Percentiles rank a stretch among this genome's conserved stretches.
Evolutionary conservation across 768 basidiomycete species (phyloP).

Genomic region (Xerocomus brunneocitrinus): DNA sequence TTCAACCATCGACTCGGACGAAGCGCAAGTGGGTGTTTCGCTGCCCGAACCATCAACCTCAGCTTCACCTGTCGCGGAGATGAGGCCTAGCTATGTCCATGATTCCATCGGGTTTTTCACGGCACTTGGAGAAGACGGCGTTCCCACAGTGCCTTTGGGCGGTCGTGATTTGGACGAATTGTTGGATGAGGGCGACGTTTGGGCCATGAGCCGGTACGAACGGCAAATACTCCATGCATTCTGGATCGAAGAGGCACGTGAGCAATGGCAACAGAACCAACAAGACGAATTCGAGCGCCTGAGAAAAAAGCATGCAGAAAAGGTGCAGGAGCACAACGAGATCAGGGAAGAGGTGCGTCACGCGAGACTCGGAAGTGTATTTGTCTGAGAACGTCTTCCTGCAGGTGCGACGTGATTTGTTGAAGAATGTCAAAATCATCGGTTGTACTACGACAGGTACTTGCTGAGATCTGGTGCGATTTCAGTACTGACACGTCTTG

Average conservation of each 20-base stretch:
- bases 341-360: slow-evolving; percentile 51
- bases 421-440: slow-evolving; percentile 55
- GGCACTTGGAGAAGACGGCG: slow-evolving; percentile 29
- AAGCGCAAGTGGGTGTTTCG: neutral
- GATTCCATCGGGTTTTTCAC: slow-evolving; percentile 35
- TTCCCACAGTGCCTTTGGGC: slow-evolving; percentile 37
- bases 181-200: slow-evolving; percentile 37
- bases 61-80: neutral
- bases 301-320: slow-evolving; percentile 39
- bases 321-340: slow-evolving; percentile 33
- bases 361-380: neutral
- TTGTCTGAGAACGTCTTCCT: neutral
- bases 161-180: slow-evolving; percentile 38
- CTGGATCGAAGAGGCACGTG: slow-evolving; percentile 46
- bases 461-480: neutral
- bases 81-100: slow-evolving; percentile 14
- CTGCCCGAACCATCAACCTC: neutral
- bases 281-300: slow-evolving; percentile 41
- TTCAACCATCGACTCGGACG: neutral
- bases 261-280: slow-evolving; percentile 25
- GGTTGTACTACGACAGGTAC: slow-evolving; percentile 76
- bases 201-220: slow-evolving; percentile 52
- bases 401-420: slow-evolving; percentile 53
- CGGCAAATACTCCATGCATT: slow-evolving; percentile 39
- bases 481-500: neutral